Evolutionary conservation across 2,329 filamentous ascomycete species (phyloP).

Genomic region (Fusarium paranaense): DNA sequence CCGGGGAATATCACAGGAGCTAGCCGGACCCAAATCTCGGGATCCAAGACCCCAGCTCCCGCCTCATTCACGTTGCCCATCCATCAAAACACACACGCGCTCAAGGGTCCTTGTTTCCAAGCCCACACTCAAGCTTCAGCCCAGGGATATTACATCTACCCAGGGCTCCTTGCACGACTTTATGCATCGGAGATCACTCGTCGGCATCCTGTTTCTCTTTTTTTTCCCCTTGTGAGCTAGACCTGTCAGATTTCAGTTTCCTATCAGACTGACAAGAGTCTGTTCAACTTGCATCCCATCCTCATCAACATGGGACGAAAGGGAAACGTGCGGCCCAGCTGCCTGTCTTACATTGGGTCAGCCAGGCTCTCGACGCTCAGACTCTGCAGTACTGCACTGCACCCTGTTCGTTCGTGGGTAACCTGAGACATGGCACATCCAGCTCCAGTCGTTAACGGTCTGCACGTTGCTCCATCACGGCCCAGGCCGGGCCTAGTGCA

Average conservation of each 20-base stretch:
- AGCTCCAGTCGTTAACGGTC: slow-evolving; percentile 4
- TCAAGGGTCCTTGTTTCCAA: slow-evolving; percentile 3
- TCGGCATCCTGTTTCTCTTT: slow-evolving; percentile 6
- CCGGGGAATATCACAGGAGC: slow-evolving; percentile 13
- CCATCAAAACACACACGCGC: slow-evolving; percentile 12
- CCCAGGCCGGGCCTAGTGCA: not conserved
- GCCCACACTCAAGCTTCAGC: slow-evolving; percentile 42
- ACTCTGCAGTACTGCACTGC: not conserved
- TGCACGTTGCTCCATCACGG: slow-evolving; percentile 4
- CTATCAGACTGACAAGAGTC: not conserved
- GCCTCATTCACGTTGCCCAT: slow-evolving; percentile 13
- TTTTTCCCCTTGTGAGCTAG: not conserved
- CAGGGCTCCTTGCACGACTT: slow-evolving; percentile 29
- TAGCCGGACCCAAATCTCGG: slow-evolving; percentile 31
- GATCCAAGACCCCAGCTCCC: slow-evolving; percentile 28
- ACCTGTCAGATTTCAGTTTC: slow-evolving; percentile 1
- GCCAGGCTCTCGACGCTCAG: slow-evolving; percentile 3
- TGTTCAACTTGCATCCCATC: not conserved
- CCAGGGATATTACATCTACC: slow-evolving; percentile 39
- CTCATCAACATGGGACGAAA: slow-evolving; percentile 22
- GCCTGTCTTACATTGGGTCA: slow-evolving; percentile 29
- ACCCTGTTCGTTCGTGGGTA: not conserved
- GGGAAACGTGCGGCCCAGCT: slow-evolving; percentile 9
- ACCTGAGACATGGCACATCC: slow-evolving; percentile 20
- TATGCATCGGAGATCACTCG: slow-evolving; percentile 23